Base-by-base conservation (phyloP, 331 rosid genomes). In the Dryas integrifolia region DNA sequence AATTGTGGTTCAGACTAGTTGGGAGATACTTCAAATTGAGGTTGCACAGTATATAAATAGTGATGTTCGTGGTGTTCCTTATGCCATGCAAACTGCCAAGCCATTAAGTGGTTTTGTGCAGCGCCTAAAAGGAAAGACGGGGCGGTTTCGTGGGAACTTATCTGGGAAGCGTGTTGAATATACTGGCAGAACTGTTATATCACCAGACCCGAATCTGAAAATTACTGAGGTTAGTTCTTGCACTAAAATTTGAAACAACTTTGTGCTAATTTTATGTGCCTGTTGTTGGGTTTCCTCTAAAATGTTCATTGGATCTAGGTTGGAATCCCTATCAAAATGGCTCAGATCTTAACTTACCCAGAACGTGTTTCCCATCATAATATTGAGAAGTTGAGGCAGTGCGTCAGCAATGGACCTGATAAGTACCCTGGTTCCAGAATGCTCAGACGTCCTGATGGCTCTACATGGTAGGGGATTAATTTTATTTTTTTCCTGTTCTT, bases 151-250 rank as follows among this genome's bases (percentile, higher is more conserved):
- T 76, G 94, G 96, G 74, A 91, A 94, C 79, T 85, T 94, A 67
- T 91, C 88, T 40, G 98, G 98, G 76, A 94, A 94, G 76, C 97
- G 98, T 85, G 97, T 85, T 72, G 97, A 91, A 77, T 94, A 41
- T 76, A 94, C 97, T 66, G 98, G 97, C 59, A 84, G 98, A 85
- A 94, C 97, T 51, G 98, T 94, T 70, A 94, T 94, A 74, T 94
- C 97, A n/a, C 98, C 98, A 0, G 97, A 94, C 72, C 98, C 98
- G 58, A 94, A 94, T 84, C 83, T 94, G 64, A 94, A 88, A 86
- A 94, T 94, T 72, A 81, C 96, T 0, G 97, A 94, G 98, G 98
- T 91, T 6, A 72, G 84, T 51, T 44, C 35, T 79, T 26, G 60
- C 39, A 56, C 67, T 46, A 4, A 44, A 69, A 45, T 76, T 49